Evolutionary conservation across 805 yeast genomes (phyloP), one percentile per base, ranked within the genome.

Genomic region (Soucietia sequanensis): DNA sequence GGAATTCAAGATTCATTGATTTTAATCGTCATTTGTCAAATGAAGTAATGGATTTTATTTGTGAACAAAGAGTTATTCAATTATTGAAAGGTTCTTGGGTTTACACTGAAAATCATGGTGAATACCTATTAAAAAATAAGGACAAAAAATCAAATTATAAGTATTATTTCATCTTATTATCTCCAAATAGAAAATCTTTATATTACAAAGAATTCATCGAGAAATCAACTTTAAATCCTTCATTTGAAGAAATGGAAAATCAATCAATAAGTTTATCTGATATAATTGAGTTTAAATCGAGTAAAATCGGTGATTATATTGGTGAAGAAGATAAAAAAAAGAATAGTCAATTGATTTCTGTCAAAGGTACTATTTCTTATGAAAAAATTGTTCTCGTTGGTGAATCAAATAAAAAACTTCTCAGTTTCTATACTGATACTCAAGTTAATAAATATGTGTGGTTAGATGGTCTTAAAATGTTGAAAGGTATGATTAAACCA

Each of bases 41-140:
- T 10, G 88, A 87, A 52, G 84, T 82, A 0, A 62, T 71, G 38
- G 81, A 79, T 24, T 84, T 84, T 53, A 88, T 86, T 11, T 75
- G 76, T 38, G 89, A 84, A 53, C 93, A 84, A 60, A 70, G 91
- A 47, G 78, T 82, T 30, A 58, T 84, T 38, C 81, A 79, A 50
- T 60, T 87, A 31, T 78, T 87, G 18, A 79, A 75, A 48, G 95
- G 95, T 1, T 74, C 84, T 2, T 87, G 95, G 95, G 90, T 84
- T 10, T 82, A 69, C 51, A 72, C 81, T 1, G 82, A 80, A 23
- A 63, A 71, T 34, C 88, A 64, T 37, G 72, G 71, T 1, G 69
- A 65, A 33, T 38, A 36, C 13, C 40, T 56, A 17, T 41, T 53
- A 34, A 46, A 42, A 18, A 33, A 28, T 14, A 46, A 36, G 19